Evolutionary conservation across 1,284 basidiomycete genomes (phyloP).

Genomic region (Trichosporon inkin): DNA sequence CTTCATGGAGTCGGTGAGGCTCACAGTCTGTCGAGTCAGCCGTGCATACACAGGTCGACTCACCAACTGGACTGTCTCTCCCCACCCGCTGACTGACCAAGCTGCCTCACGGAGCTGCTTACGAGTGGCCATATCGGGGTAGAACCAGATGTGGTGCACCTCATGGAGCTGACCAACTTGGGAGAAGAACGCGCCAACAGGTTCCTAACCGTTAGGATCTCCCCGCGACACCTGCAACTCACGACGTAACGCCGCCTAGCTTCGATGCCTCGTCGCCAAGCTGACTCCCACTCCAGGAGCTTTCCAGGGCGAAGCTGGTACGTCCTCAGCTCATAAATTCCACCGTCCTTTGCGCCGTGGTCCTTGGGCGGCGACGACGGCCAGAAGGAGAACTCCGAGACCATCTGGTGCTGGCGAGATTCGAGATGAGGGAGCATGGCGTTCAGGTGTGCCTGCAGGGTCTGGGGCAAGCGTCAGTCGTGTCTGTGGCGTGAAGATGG

Average conservation of each 20-base stretch:
- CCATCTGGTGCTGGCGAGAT: conserved; percentile 69
- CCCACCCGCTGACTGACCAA: conserved; percentile 90
- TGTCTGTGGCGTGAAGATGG: conserved; percentile 10
- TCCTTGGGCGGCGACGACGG: conserved; percentile 79
- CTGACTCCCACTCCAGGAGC: conserved; percentile 84
- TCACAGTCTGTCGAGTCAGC: conserved; percentile 38
- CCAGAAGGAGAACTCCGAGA: conserved; percentile 90
- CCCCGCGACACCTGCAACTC: conserved; percentile 24
- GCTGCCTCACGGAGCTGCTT: conserved; percentile 79
- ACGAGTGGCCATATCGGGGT: conserved; percentile 74
- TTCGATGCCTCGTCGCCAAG: conserved; percentile 86
- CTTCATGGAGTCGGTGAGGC: conserved; percentile 44
- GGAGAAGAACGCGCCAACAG: conserved; percentile 90
- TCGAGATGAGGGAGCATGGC: conserved; percentile 67
- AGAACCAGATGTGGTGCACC: conserved; percentile 93
- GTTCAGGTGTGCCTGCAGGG: conserved; percentile 18
- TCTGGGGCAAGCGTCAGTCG: conserved; percentile 12
- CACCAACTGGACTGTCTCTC: conserved; percentile 86
- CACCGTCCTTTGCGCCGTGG: conserved; percentile 58
- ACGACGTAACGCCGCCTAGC: conserved; percentile 72
- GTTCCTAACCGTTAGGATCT: conserved; percentile 52
- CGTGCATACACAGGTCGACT: background rate
- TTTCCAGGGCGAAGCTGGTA: conserved; percentile 71
- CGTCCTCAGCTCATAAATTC: conserved; percentile 82
- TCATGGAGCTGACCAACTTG: conserved; percentile 85